phyloP scores from a whole-genome alignment of 768 basidiomycete genomes.

The Boletus reticulatus region DNA sequence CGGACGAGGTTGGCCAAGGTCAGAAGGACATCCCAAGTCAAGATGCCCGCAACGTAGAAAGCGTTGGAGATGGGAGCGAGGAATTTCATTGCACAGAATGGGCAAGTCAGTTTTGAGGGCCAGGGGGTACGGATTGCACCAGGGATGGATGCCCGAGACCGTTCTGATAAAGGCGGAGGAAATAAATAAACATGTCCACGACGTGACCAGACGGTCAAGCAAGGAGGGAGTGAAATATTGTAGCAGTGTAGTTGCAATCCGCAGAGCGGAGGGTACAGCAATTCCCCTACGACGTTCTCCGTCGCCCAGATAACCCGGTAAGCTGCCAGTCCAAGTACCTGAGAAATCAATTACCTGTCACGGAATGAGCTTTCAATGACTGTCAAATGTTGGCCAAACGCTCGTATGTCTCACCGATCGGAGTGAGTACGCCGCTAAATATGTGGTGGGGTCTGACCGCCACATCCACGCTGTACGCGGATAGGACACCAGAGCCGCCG shows the following conservation, averaged over 20 bases:
- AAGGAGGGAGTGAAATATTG: neutral
- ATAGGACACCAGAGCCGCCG: too few species aligned
- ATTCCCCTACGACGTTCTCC: too few species aligned
- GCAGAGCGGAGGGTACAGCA: neutral
- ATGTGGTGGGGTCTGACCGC: too few species aligned
- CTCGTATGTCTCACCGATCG: too few species aligned
- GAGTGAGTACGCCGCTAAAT: too few species aligned
- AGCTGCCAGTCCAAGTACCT: neutral
- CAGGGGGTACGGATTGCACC: neutral
- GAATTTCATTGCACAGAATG: conserved; percentile 4
- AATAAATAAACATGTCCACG: neutral
- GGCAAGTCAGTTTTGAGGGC: neutral
- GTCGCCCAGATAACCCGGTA: neutral
- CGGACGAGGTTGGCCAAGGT: conserved; percentile 13
- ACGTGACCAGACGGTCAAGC: neutral
- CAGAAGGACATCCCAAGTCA: conserved; percentile 14
- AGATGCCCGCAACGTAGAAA: neutral
- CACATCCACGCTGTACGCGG: too few species aligned
- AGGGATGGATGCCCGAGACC: neutral
- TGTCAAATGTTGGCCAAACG: too few species aligned
- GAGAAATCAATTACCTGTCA: neutral
- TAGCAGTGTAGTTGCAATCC: neutral
- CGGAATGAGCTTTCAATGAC: too few species aligned
- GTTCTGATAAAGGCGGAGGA: conserved; percentile 5
- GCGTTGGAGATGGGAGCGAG: conserved; percentile 1